Evolutionary conservation across 768 basidiomycete species (phyloP).

Genomic region (Cytidiella melzeri): DNA sequence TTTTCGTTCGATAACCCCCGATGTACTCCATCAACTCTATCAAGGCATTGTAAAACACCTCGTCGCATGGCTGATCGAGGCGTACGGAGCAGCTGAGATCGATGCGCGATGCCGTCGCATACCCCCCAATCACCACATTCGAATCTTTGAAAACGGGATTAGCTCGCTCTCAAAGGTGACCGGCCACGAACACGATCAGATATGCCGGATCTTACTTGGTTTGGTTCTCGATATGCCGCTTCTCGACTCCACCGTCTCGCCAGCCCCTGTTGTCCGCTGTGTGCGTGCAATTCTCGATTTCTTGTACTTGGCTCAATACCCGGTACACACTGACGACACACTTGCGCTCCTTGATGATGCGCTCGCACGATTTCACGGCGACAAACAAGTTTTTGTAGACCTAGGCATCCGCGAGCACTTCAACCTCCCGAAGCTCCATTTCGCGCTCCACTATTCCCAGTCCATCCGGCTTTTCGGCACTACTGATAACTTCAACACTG

Average conservation of each 20-base stretch:
- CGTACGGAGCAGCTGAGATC: neutral
- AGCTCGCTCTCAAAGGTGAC: conserved; percentile 12
- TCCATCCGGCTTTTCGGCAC: conserved; percentile 29
- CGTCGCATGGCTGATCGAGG: neutral
- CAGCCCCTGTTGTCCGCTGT: conserved; percentile 10
- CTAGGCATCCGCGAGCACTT: conserved; percentile 29
- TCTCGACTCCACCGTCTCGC: neutral
- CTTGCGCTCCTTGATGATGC: conserved; percentile 23
- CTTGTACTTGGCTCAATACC: conserved; percentile 27
- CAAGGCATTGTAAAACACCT: conserved; percentile 6
- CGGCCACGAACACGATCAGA: conserved; percentile 19
- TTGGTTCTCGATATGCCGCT: neutral
- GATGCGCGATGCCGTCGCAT: conserved; percentile 11
- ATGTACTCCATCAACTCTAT: conserved; percentile 10
- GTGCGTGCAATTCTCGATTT: conserved; percentile 20
- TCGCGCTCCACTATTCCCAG: conserved; percentile 27
- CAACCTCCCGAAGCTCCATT: conserved; percentile 41
- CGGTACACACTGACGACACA: conserved; percentile 24
- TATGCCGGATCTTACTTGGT: neutral
- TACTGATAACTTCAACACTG: conserved; percentile 35
- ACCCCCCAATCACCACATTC: conserved; percentile 19
- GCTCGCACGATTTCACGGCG: conserved; percentile 29
- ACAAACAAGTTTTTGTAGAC: conserved; percentile 32
- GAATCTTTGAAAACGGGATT: conserved; percentile 20
- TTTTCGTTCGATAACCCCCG: conserved; percentile 10